Evolutionary conservation across 345 rosid species (phyloP).

Genomic region (Acer campestre): DNA sequence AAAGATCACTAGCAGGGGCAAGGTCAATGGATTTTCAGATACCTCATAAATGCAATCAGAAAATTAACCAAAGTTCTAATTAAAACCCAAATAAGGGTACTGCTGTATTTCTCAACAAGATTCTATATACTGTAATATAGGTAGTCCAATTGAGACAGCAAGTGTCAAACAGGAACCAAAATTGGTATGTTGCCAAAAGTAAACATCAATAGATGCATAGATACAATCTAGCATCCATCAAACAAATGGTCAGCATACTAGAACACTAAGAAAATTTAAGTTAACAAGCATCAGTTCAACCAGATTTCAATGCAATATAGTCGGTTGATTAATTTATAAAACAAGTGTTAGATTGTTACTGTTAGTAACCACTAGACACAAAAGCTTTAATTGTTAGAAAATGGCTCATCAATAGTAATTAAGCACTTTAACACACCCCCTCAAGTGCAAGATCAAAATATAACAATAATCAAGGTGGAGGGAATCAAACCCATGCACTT

Average conservation of each 20-base stretch:
- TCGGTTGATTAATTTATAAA: background rate
- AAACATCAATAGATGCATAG: constrained; percentile 4
- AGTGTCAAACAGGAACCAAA: background rate
- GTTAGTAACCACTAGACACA: background rate
- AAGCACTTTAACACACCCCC: background rate
- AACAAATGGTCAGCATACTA: background rate
- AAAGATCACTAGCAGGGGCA: background rate
- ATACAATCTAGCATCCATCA: constrained; percentile 8
- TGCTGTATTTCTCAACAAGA: background rate
- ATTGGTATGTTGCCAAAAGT: background rate
- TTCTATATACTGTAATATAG: background rate
- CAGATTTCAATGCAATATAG: constrained; percentile 1
- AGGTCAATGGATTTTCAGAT: background rate
- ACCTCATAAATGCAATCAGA: background rate
- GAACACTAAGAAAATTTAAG: background rate
- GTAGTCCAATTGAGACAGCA: too few species aligned
- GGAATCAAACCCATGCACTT: background rate
- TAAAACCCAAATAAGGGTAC: background rate
- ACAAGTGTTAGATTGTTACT: background rate
- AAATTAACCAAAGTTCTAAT: background rate
- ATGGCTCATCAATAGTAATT: background rate
- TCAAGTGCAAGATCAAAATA: background rate
- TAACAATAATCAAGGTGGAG: background rate
- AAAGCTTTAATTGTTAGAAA: background rate
- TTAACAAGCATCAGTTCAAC: background rate